Percentiles rank a stretch among this genome's conserved stretches.
Evolutionary conservation across 2,329 filamentous ascomycete genomes (phyloP).

Genomic region (Hymenoscyphus albidus): DNA sequence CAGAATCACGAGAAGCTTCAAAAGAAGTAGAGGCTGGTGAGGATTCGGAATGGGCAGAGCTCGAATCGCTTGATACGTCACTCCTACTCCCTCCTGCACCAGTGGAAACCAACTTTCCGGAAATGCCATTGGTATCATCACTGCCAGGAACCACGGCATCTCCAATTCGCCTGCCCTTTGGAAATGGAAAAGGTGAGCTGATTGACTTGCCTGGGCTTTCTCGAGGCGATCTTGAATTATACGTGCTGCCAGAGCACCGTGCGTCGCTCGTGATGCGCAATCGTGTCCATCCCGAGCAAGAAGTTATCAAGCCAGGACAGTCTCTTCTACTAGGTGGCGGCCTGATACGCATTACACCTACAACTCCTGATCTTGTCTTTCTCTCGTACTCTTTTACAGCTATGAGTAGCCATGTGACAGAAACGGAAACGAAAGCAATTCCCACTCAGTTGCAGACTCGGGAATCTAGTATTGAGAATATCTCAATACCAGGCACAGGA

Average conservation of each 20-base stretch:
- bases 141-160: slow-evolving; percentile 92
- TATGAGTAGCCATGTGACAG: slow-evolving; percentile 70
- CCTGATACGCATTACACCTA: slow-evolving; percentile 80
- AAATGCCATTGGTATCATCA: slow-evolving; percentile 81
- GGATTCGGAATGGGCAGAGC: slow-evolving; percentile 12
- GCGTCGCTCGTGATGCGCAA: slow-evolving; percentile 72
- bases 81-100: slow-evolving; percentile 73
- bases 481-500: slow-evolving; percentile 56
- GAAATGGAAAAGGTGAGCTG: slow-evolving; percentile 79
- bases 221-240: slow-evolving; percentile 66
- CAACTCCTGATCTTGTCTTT: slow-evolving; percentile 59
- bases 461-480: slow-evolving; percentile 57
- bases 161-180: slow-evolving; percentile 89
- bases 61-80: slow-evolving; percentile 22
- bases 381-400: slow-evolving; percentile 86
- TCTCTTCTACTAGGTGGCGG: slow-evolving; percentile 83
- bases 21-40: not conserved
- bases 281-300: slow-evolving; percentile 69
- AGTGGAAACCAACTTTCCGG: slow-evolving; percentile 69
- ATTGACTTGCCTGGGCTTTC: slow-evolving; percentile 87
- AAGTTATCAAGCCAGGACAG: slow-evolving; percentile 68
- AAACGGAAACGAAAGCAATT: slow-evolving; percentile 69
- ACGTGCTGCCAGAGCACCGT: slow-evolving; percentile 64
- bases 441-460: slow-evolving; percentile 64
- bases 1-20: not conserved